Percentiles rank a stretch among this genome's conserved stretches.
Evolutionary conservation across 2,329 filamentous ascomycete species (phyloP).

Genomic region (Pseudophaeomoniella oleicola): DNA sequence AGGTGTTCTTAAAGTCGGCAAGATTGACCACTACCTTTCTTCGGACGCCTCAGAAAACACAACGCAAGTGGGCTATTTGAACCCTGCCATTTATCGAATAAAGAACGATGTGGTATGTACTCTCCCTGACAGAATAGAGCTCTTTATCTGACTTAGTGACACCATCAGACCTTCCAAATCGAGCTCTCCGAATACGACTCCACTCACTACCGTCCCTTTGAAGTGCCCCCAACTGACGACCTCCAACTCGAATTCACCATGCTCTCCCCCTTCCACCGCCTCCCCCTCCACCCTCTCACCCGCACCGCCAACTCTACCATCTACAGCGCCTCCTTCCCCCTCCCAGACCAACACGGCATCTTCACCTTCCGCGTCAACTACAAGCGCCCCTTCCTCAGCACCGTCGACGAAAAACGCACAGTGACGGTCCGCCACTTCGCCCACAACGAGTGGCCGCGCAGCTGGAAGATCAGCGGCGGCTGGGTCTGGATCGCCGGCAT

Average conservation of each 20-base stretch:
- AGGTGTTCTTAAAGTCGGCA: slow-evolving; percentile 74
- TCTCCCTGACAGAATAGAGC: not conserved
- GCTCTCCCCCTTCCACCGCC: slow-evolving; percentile 92
- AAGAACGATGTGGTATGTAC: slow-evolving; percentile 87
- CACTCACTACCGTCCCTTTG: slow-evolving; percentile 63
- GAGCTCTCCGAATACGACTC: slow-evolving; percentile 74
- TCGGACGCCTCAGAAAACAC: slow-evolving; percentile 38
- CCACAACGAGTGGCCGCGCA: slow-evolving; percentile 90
- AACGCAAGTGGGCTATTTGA: slow-evolving; percentile 34
- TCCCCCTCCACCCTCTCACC: slow-evolving; percentile 48
- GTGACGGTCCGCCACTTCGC: slow-evolving; percentile 94
- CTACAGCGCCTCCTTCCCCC: slow-evolving; percentile 61
- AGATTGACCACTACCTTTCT: slow-evolving; percentile 59
- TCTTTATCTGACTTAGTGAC: slow-evolving; percentile 2
- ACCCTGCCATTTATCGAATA: slow-evolving; percentile 82
- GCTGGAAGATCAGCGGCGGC: slow-evolving; percentile 74
- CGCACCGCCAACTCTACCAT: slow-evolving; percentile 53
- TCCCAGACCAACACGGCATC: slow-evolving; percentile 95
- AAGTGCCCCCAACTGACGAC: slow-evolving; percentile 51
- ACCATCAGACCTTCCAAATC: slow-evolving; percentile 60
- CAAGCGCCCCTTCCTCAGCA: slow-evolving; percentile 82
- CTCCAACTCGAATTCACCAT: slow-evolving; percentile 96
- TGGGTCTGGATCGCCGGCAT: slow-evolving; percentile 94
- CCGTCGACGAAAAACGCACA: slow-evolving; percentile 83
- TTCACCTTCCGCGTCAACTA: slow-evolving; percentile 98